Evolutionary conservation across 176 grass and related monocot genomes (phyloP).

Genomic region (Zizania latifolia): DNA sequence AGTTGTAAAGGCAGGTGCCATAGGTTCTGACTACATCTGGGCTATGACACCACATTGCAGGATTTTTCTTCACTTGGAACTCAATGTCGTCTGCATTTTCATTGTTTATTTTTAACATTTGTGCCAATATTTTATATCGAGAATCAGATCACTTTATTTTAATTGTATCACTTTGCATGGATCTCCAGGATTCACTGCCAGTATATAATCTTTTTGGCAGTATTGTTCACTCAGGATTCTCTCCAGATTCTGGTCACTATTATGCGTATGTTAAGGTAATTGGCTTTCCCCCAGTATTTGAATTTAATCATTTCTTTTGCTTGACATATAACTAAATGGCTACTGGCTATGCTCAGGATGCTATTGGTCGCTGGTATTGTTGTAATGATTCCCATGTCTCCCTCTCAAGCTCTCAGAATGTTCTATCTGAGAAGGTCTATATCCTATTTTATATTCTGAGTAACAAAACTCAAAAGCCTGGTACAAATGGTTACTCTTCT

Average conservation of each 20-base stretch:
- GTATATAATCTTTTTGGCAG: conserved; percentile 88
- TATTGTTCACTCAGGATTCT: conserved; percentile 87
- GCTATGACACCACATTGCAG: neutral
- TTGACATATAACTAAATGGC: conserved; percentile 2
- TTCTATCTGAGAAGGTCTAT: conserved; percentile 96
- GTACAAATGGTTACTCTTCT: conserved; percentile 60
- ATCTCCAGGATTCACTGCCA: conserved; percentile 56
- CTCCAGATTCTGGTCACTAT: conserved; percentile 90
- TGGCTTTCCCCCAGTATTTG: conserved; percentile 14
- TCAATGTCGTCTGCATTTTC: neutral
- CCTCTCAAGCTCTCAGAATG: conserved; percentile 73
- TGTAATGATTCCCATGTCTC: conserved; percentile 97
- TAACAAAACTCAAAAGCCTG: conserved; percentile 54
- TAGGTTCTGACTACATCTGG: neutral
- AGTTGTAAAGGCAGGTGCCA: neutral
- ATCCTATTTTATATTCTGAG: conserved; percentile 94
- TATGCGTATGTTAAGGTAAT: conserved; percentile 99
- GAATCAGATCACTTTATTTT: conserved; percentile 5
- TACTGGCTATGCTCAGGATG: conserved; percentile 57
- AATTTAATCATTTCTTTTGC: neutral
- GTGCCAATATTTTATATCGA: neutral
- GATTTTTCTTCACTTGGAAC: conserved; percentile 6
- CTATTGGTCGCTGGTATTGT: conserved; percentile 78
- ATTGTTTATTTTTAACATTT: neutral
- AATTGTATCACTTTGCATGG: conserved; percentile 25